Conservation (phyloP, 179 eudicot species). For the Drosera spatulata region DNA sequence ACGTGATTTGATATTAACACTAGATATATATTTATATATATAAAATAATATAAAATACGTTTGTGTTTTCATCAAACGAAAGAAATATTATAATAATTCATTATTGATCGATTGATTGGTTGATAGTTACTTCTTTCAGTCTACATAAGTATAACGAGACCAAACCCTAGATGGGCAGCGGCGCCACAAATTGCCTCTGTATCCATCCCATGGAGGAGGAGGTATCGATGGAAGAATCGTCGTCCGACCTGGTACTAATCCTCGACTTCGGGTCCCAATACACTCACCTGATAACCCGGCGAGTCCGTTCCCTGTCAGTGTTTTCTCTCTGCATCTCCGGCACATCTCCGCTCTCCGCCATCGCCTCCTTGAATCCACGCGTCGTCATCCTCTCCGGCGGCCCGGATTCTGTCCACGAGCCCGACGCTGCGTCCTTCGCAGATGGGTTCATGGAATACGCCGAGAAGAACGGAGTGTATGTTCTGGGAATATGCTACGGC, state of each 20-base stretch:
- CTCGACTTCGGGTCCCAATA: slow-evolving; percentile 88
- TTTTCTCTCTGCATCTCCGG: slow-evolving; percentile 67
- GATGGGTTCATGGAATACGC: slow-evolving; percentile 76
- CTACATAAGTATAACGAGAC: too few species aligned
- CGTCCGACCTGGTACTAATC: slow-evolving; percentile 59
- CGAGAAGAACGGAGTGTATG: slow-evolving; percentile 35
- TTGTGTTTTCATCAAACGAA: too few species aligned
- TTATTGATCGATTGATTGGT: too few species aligned
- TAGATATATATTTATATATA: too few species aligned
- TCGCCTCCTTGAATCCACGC: slow-evolving; percentile 53
- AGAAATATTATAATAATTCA: too few species aligned
- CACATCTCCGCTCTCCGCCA: slow-evolving; percentile 60
- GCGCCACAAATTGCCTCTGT: too few species aligned
- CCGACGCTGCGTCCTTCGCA: slow-evolving; percentile 62
- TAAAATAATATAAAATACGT: too few species aligned
- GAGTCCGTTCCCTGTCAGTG: slow-evolving; percentile 60
- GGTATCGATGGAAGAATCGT: too few species aligned
- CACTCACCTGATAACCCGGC: slow-evolving; percentile 85
- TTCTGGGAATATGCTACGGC: slow-evolving; percentile 84
- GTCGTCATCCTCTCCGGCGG: slow-evolving; percentile 96
- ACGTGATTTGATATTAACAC: too few species aligned
- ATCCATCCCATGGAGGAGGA: too few species aligned
- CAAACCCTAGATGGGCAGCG: too few species aligned
- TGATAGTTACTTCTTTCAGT: too few species aligned
- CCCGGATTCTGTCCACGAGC: slow-evolving; percentile 87